Evolutionary conservation across 2,329 filamentous ascomycete genomes (phyloP).

Genomic region (Aspergillus amoenus): DNA sequence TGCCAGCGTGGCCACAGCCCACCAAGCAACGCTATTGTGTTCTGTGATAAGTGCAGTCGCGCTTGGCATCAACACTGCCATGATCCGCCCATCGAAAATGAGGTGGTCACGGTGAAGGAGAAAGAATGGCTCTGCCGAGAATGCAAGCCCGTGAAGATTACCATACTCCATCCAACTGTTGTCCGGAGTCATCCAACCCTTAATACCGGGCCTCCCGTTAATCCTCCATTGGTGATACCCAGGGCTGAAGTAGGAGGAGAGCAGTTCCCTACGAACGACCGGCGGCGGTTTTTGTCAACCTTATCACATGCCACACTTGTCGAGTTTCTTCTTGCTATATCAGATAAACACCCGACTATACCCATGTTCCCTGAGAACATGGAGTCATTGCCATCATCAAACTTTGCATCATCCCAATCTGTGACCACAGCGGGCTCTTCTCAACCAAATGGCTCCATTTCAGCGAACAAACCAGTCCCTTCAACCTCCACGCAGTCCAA

Average conservation of each 20-base stretch:
- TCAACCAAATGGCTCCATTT: slow-evolving; percentile 2
- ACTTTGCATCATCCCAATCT: slow-evolving; percentile 19
- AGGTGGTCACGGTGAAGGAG: slow-evolving; percentile 64
- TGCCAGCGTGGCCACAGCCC: slow-evolving; percentile 73
- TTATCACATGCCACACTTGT: slow-evolving; percentile 64
- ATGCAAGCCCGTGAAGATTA: slow-evolving; percentile 55
- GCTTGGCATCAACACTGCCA: slow-evolving; percentile 84
- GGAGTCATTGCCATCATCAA: slow-evolving; percentile 23
- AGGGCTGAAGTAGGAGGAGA: slow-evolving; percentile 28
- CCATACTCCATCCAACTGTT: slow-evolving; percentile 40
- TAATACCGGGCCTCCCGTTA: slow-evolving; percentile 9
- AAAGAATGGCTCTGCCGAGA: slow-evolving; percentile 70
- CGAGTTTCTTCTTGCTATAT: slow-evolving; percentile 62
- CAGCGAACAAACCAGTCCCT: slow-evolving; percentile 4
- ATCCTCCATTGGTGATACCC: slow-evolving; percentile 17
- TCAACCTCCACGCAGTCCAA: neutral
- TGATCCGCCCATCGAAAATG: slow-evolving; percentile 69
- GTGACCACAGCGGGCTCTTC: slow-evolving; percentile 7
- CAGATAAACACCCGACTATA: slow-evolving; percentile 62
- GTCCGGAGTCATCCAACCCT: slow-evolving; percentile 29
- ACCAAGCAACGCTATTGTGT: slow-evolving; percentile 75
- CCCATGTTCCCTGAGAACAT: slow-evolving; percentile 59
- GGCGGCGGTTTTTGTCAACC: slow-evolving; percentile 61
- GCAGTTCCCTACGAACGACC: slow-evolving; percentile 46
- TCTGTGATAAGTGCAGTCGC: slow-evolving; percentile 78